Base-by-base conservation (phyloP, 1,284 basidiomycete species). In the Ustilago esculenta region DNA sequence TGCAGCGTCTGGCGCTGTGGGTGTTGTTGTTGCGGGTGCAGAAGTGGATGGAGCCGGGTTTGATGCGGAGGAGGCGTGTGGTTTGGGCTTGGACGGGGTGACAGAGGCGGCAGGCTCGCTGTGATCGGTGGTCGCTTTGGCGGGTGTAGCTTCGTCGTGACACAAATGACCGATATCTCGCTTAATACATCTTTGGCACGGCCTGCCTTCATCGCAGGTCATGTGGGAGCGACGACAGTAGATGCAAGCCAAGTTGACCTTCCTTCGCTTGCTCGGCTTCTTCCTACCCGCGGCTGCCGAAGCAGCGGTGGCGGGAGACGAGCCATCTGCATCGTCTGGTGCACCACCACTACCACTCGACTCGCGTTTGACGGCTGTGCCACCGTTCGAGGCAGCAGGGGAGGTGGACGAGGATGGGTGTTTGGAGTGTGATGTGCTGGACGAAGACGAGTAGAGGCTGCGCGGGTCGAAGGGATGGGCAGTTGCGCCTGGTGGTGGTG, bases 161-260 rank as follows among this genome's bases (percentile, higher is more conserved):
- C 83, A 84, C 14, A 84, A 67, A 57, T 84, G 83, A 1, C 83
- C 82, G 32, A 84, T 84, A 48, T 84, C 83, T 18, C 84, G 72
- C 67, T 84, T 84, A 72, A 84, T 77, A 58, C 83, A 84, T 5
- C 83, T 58, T 40, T 75, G 72, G 43, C 83, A 84, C 1, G 83
- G 83, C 5, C 82, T 58, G n/a, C 75, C 76, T 17, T 82, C 80
- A 36, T 83, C 83, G 60, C 83, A 84, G 6, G 80, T 79, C 83
- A 84, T 92, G 87, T 92, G 90, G 86, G 91, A 93, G 59, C 92
- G 85, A 72, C 93, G 86, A 83, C 93, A 96, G 83, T 95, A 97
- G 45, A 97, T 86, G 82, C 94, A 96, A 1, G 93, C 93, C 83
- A 69, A 58, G 24, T 75, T 74, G 7, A 81, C 79, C 44, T 81